Conservation (phyloP, 371 early-diverging fungal species). For the Blakeslea trispora region DNA sequence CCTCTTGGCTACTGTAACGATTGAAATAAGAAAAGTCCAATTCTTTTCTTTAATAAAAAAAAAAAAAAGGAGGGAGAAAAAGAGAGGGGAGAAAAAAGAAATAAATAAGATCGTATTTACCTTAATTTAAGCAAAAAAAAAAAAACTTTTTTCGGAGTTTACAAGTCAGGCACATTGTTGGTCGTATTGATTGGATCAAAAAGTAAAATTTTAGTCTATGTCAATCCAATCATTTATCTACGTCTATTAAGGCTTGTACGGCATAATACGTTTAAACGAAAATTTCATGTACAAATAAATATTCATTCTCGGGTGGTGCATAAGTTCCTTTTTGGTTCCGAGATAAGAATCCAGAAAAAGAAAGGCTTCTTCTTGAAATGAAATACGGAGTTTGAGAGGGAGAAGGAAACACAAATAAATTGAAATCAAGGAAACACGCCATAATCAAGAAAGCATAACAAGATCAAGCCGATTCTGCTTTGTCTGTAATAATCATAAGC, state of each 20-base stretch:
- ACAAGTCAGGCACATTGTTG: slow-evolving; percentile 20
- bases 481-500: no score
- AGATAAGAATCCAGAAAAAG: no score
- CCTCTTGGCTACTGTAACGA: neutral
- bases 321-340: no score
- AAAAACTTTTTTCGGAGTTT: slow-evolving; percentile 9
- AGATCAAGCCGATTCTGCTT: no score
- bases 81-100: slow-evolving; percentile 4
- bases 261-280: neutral
- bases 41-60: slow-evolving; percentile 6
- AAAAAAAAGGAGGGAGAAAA: slow-evolving; percentile 5
- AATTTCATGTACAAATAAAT: no score
- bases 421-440: no score
- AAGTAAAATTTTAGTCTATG: neutral
- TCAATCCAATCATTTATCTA: slow-evolving; percentile 7
- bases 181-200: slow-evolving; percentile 16
- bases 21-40: slow-evolving; percentile 1
- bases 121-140: slow-evolving; percentile 2
- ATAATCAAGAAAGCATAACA: no score
- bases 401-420: no score
- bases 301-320: no score
- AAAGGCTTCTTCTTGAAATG: no score
- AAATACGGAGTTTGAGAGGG: no score
- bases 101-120: neutral
- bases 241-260: neutral